Percentiles rank a stretch among this genome's conserved stretches.
These are phyloP conservation scores for Neofusicoccum kwambonambiense DNA, from an alignment of 2,329 filamentous ascomycete genomes.

Conservation along the genomic window DNA sequence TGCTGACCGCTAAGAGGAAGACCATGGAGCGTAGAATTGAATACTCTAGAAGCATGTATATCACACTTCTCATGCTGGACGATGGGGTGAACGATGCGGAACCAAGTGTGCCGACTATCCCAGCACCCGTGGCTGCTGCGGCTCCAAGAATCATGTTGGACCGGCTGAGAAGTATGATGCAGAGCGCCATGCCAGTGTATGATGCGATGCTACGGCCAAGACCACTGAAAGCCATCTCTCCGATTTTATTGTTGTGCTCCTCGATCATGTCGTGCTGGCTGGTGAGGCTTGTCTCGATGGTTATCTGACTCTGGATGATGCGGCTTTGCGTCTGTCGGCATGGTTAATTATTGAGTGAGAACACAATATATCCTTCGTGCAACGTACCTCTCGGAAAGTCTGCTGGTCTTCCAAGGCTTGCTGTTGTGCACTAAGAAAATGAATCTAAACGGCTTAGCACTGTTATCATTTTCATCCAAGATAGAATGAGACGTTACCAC, in stretches of 20 bases:
- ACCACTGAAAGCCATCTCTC: neutral
- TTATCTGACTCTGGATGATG: neutral
- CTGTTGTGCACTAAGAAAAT: neutral
- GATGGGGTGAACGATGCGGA: neutral
- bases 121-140: neutral
- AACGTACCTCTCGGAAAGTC: neutral
- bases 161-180: neutral
- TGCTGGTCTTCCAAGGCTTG: slow-evolving; percentile 7
- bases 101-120: neutral
- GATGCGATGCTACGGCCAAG: neutral
- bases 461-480: neutral
- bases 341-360: neutral
- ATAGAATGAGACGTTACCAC: neutral
- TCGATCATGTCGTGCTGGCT: slow-evolving; percentile 7
- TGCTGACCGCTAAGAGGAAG: neutral
- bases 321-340: neutral
- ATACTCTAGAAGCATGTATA: neutral
- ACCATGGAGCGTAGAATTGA: neutral
- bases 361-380: neutral
- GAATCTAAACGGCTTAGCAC: neutral
- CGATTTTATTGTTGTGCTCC: slow-evolving; percentile 5
- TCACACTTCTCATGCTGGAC: neutral
- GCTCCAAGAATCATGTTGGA: neutral
- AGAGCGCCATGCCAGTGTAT: neutral
- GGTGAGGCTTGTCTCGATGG: neutral